These are phyloP conservation scores for Fomitiporia mediterranea DNA, from an alignment of 1,284 basidiomycete genomes.

Conservation along the genomic window DNA sequence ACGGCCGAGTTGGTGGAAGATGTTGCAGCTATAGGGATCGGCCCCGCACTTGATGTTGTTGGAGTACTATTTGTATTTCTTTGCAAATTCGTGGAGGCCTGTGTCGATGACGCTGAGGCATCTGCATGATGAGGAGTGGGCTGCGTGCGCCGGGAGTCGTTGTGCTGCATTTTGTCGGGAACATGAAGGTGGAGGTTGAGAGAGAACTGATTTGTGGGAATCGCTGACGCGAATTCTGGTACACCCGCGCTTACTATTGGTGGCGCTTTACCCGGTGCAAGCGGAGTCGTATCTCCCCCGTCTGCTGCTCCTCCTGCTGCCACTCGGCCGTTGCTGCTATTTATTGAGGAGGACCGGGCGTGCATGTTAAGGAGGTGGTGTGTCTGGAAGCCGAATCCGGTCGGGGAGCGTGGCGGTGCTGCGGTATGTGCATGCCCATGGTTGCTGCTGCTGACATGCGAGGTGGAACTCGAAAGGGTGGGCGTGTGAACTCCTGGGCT, in stretches of 20 bases:
- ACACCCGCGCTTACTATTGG: constrained; percentile 36
- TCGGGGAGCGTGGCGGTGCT: constrained; percentile 23
- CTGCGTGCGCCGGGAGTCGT: constrained; percentile 42
- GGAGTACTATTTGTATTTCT: constrained; percentile 23
- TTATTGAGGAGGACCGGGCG: constrained; percentile 23
- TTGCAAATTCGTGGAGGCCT: constrained; percentile 39
- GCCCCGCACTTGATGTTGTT: not conserved
- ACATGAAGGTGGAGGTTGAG: constrained; percentile 64
- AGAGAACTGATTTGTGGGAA: constrained; percentile 54
- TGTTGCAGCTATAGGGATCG: constrained; percentile 33
- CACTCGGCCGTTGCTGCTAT: constrained; percentile 25
- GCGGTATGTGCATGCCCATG: constrained; percentile 21
- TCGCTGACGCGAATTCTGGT: constrained; percentile 46
- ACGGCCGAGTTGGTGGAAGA: constrained; percentile 23
- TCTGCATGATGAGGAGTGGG: constrained; percentile 31
- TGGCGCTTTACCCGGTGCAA: constrained; percentile 28
- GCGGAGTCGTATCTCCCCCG: constrained; percentile 27
- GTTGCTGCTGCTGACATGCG: constrained; percentile 23
- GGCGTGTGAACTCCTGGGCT: constrained; percentile 29
- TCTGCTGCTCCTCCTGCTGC: constrained; percentile 27
- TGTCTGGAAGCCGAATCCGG: constrained; percentile 29
- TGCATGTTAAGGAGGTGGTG: constrained; percentile 39
- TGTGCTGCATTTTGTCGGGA: constrained; percentile 66
- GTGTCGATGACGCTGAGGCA: constrained; percentile 38
- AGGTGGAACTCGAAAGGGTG: constrained; percentile 21